phyloP scores from a whole-genome alignment of 768 basidiomycete species.

The Termitomyces sp. region DNA sequence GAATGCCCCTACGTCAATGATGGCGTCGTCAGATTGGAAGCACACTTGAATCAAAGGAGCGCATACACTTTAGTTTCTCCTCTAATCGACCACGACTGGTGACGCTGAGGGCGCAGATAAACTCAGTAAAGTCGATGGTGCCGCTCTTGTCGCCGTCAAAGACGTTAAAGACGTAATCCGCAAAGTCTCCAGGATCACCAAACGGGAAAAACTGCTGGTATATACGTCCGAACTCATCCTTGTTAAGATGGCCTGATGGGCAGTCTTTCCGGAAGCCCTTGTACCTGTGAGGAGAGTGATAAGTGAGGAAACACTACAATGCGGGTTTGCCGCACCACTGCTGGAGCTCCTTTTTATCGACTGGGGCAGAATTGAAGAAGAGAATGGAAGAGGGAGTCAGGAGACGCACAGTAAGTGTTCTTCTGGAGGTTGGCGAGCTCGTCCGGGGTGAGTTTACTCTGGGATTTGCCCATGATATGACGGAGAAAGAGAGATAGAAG shows the following conservation, averaged over 20 bases:
- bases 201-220: slow-evolving; percentile 99
- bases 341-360: slow-evolving; percentile 95
- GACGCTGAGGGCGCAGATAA: slow-evolving; percentile 95
- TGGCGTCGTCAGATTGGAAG: slow-evolving; percentile 14
- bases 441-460: slow-evolving; percentile 91
- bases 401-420: slow-evolving; percentile 87
- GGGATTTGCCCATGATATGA: slow-evolving; percentile 90
- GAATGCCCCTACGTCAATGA: slow-evolving; percentile 84
- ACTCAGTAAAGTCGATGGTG: slow-evolving; percentile 99
- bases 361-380: slow-evolving; percentile 35
- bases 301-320: background rate
- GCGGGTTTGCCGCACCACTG: slow-evolving; percentile 61
- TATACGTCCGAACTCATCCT: slow-evolving; percentile 92
- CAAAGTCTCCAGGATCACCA: slow-evolving; percentile 94
- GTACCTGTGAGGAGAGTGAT: slow-evolving; percentile 60
- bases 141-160: slow-evolving; percentile 95
- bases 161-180: slow-evolving; percentile 98
- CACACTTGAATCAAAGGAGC: slow-evolving; percentile 9
- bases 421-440: slow-evolving; percentile 95
- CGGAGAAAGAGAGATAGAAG: slow-evolving; percentile 11
- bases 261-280: slow-evolving; percentile 99
- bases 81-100: slow-evolving; percentile 91
- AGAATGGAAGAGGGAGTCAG: slow-evolving; percentile 10
- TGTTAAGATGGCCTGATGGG: slow-evolving; percentile 94
- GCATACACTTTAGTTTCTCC: slow-evolving; percentile 96